A percentile compares a stretch with the other conserved stretches of the same genome.
phyloP scores from a whole-genome alignment of 345 rosid genomes.

The Linum trigynum region DNA sequence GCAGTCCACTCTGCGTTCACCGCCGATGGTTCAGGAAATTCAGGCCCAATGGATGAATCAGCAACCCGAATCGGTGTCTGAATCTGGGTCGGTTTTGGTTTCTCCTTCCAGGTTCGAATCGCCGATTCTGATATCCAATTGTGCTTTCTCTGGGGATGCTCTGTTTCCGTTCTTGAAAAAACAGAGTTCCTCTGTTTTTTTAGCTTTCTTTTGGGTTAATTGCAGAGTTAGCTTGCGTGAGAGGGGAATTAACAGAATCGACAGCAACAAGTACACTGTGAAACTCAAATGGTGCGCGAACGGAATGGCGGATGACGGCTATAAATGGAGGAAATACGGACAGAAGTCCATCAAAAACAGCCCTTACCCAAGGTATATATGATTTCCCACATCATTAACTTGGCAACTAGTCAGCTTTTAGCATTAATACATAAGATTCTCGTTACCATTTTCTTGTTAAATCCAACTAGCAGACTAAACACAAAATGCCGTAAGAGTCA shows the following conservation, averaged over 20 bases:
- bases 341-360: conserved; percentile 83
- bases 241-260: conserved; percentile 35
- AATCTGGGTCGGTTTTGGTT: background rate
- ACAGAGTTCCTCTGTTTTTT: background rate
- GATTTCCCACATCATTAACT: background rate
- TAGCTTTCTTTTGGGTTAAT: background rate
- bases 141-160: background rate
- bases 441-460: too few relatives aligned
- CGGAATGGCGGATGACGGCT: conserved; percentile 75
- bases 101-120: background rate
- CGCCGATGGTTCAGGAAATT: conserved; percentile 50
- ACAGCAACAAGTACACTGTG: conserved; percentile 54
- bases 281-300: conserved; percentile 47
- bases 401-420: too few relatives aligned
- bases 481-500: too few relatives aligned
- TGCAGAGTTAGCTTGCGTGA: conserved; percentile 22
- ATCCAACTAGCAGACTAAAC: too few relatives aligned
- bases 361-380: conserved; percentile 63
- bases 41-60: conserved; percentile 16
- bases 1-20: conserved; percentile 34
- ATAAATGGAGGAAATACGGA: conserved; percentile 94
- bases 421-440: too few relatives aligned
- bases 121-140: background rate
- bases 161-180: too few relatives aligned
- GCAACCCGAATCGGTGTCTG: background rate